Evolutionary conservation across 495 filamentous ascomycete genomes (phyloP).

Genomic region (Talaromyces proteolyticus): DNA sequence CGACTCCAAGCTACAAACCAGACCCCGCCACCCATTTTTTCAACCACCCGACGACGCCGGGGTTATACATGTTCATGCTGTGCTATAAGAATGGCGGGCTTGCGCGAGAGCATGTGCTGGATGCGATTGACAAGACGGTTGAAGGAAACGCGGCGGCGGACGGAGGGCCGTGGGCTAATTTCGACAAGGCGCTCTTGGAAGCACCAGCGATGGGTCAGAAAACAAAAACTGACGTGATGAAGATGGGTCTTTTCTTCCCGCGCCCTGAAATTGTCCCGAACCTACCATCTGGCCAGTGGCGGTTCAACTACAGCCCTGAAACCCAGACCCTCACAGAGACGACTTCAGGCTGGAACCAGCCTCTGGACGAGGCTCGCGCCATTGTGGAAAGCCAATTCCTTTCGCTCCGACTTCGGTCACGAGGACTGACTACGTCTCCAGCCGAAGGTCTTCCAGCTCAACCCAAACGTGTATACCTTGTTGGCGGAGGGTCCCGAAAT

Average conservation of each 20-base stretch:
- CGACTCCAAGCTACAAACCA: constrained; percentile 80
- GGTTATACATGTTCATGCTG: constrained; percentile 97
- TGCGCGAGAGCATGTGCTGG: constrained; percentile 82
- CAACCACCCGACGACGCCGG: constrained; percentile 77
- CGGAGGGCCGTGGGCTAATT: constrained; percentile 65
- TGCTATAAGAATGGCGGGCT: constrained; percentile 98
- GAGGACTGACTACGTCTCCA: constrained; percentile 60
- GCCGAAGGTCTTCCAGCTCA: constrained; percentile 62
- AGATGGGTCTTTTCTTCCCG: constrained; percentile 88
- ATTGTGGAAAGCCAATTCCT: constrained; percentile 95
- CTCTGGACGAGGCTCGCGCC: constrained; percentile 67
- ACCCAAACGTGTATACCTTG: constrained; percentile 85
- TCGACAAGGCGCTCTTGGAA: constrained; percentile 61
- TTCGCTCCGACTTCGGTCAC: constrained; percentile 78
- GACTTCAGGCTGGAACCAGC: constrained; percentile 39
- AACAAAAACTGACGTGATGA: constrained; percentile 51
- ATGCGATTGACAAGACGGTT: constrained; percentile 51
- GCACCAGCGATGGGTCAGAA: constrained; percentile 62
- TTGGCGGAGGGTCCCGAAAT: constrained; percentile 86
- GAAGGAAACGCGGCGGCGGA: constrained; percentile 20
- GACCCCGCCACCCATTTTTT: constrained; percentile 86
- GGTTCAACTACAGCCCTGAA: constrained; percentile 57
- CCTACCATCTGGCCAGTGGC: constrained; percentile 74
- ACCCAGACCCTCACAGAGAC: constrained; percentile 39
- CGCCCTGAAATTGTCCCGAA: constrained; percentile 95